Evolutionary conservation across 257 asterid genomes (phyloP).

Genomic region (Gardenia jasminoides): DNA sequence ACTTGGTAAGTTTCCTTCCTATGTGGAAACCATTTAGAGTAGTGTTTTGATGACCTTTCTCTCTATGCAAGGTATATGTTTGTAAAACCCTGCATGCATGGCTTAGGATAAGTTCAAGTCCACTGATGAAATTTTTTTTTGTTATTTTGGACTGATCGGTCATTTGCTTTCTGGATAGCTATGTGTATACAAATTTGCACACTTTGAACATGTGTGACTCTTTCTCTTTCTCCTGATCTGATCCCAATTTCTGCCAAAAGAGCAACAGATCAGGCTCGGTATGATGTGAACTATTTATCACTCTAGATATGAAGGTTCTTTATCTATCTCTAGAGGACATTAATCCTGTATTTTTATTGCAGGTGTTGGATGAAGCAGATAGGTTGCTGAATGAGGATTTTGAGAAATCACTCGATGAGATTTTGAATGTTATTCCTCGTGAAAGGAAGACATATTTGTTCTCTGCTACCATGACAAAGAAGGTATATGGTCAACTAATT

Average conservation of each 20-base stretch:
- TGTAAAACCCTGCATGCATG: no score
- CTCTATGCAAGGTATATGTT: no score
- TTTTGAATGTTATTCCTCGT: slow-evolving; percentile 71
- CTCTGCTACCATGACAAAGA: slow-evolving; percentile 97
- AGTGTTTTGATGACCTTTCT: no score
- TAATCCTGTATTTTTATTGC: slow-evolving; percentile 3
- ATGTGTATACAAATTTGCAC: no score
- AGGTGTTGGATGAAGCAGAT: slow-evolving; percentile 97
- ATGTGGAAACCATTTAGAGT: background rate
- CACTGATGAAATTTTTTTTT: no score
- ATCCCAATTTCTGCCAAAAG: no score
- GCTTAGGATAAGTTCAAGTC: no score
- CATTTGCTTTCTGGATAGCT: no score
- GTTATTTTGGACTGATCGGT: no score
- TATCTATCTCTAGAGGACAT: background rate
- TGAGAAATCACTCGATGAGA: slow-evolving; percentile 74
- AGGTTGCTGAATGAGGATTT: slow-evolving; percentile 87
- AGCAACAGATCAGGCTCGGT: background rate
- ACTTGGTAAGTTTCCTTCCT: slow-evolving; percentile 55
- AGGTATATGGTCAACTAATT: slow-evolving; percentile 38
- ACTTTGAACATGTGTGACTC: no score
- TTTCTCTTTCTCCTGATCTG: no score
- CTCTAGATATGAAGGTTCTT: background rate
- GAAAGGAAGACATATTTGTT: slow-evolving; percentile 84
- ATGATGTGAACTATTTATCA: background rate